Evolutionary conservation across 495 filamentous ascomycete genomes (phyloP).

Genomic region (Monascus purpureus): DNA sequence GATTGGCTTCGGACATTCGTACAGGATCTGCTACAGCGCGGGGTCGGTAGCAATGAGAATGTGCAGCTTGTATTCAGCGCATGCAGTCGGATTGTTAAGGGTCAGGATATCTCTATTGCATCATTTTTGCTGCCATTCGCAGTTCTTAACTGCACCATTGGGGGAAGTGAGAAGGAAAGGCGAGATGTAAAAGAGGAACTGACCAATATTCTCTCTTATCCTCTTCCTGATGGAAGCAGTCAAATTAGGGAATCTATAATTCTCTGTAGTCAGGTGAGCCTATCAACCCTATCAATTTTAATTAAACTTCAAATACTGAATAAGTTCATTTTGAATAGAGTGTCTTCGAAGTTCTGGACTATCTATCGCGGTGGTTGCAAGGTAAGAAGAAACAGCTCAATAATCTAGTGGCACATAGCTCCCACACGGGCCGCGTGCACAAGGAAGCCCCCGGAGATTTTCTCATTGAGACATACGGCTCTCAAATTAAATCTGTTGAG

Average conservation of each 20-base stretch:
- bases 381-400: constrained; percentile 52
- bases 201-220: constrained; percentile 46
- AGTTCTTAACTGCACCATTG: constrained; percentile 62
- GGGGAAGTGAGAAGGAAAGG: constrained; percentile 49
- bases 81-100: constrained; percentile 62
- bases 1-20: constrained; percentile 70
- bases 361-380: constrained; percentile 80
- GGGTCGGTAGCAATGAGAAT: constrained; percentile 53
- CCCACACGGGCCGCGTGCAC: constrained; percentile 23
- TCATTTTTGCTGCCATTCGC: constrained; percentile 80
- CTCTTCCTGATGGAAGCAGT: constrained; percentile 40
- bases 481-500: constrained; percentile 48
- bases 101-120: constrained; percentile 68
- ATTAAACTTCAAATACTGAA: constrained; percentile 6
- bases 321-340: constrained; percentile 34
- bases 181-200: constrained; percentile 59
- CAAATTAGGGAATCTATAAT: constrained; percentile 54
- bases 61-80: constrained; percentile 63
- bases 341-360: constrained; percentile 82
- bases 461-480: constrained; percentile 26
- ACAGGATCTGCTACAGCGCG: constrained; percentile 65
- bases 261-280: constrained; percentile 64
- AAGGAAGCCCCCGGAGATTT: constrained; percentile 21
- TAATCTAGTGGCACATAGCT: constrained; percentile 17
- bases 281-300: too few relatives aligned